phyloP scores from a whole-genome alignment of 345 rosid genomes.

The Lepidium aucheri region DNA sequence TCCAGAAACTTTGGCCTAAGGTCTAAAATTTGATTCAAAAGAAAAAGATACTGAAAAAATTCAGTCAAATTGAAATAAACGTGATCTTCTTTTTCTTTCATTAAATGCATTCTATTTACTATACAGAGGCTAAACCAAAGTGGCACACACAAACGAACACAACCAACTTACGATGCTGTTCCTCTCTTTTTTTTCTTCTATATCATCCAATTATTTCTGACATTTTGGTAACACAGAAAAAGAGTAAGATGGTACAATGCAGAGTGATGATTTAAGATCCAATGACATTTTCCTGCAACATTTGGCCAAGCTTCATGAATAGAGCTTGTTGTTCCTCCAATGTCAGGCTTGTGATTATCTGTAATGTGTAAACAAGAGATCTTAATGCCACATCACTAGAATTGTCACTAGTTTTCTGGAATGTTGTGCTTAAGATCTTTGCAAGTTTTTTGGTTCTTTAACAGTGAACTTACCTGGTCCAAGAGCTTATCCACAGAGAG shows the following conservation, averaged over 20 bases:
- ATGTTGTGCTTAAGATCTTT: no score
- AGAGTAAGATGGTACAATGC: neutral
- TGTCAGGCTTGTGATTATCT: conserved; percentile 60
- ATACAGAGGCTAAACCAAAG: conserved; percentile 9
- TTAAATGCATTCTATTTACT: neutral
- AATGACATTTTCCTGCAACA: conserved; percentile 45
- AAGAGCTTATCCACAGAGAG: conserved; percentile 60
- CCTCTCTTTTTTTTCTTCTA: neutral
- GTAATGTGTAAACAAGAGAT: neutral
- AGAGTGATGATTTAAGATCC: conserved; percentile 14
- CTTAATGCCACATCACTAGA: neutral
- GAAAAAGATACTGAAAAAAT: neutral
- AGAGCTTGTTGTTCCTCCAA: conserved; percentile 72
- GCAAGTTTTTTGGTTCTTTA: neutral
- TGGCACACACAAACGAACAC: neutral
- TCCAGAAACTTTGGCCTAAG: neutral
- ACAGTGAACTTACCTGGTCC: conserved; percentile 48
- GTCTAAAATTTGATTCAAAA: neutral
- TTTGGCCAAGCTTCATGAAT: conserved; percentile 55
- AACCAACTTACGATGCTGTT: neutral
- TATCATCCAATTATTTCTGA: neutral
- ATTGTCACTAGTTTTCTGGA: no score
- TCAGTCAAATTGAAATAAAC: neutral
- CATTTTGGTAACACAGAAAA: neutral
- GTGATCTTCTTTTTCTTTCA: neutral